Percentiles rank a stretch among this genome's conserved stretches.
Conservation (phyloP, 139 green algal species). For the Nannochloris sp. region DNA sequence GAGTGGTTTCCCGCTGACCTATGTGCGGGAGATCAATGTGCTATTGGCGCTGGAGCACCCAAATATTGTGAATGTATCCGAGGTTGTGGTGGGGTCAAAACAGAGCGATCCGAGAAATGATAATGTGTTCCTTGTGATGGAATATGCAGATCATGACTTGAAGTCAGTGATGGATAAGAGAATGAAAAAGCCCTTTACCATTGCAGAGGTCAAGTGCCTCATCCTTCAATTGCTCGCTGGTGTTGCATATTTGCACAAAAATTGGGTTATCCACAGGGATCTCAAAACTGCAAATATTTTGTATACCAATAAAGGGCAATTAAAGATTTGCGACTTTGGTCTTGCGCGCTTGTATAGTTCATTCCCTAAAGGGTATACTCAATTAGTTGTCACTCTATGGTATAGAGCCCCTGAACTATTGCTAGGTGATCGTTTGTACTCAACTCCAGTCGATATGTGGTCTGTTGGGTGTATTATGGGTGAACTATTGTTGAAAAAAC, state of each 20-base stretch:
- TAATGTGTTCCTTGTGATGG: conserved; percentile 97
- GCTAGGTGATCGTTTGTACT: conserved; percentile 69
- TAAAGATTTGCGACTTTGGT: conserved; percentile 98
- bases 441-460: conserved; percentile 82
- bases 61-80: conserved; percentile 92
- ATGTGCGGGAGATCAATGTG: conserved; percentile 93
- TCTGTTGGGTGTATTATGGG: conserved; percentile 87
- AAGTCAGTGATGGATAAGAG: conserved; percentile 58
- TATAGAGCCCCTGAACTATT: conserved; percentile 83
- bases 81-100: conserved; percentile 63
- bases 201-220: conserved; percentile 45
- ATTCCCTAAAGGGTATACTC: conserved; percentile 57
- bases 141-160: conserved; percentile 96
- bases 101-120: conserved; percentile 23
- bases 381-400: conserved; percentile 77
- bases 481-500: conserved; percentile 56
- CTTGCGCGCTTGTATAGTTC: conserved; percentile 72
- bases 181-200: conserved; percentile 58
- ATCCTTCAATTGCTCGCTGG: conserved; percentile 75
- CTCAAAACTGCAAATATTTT: conserved; percentile 98
- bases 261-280: conserved; percentile 83
- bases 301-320: conserved; percentile 83
- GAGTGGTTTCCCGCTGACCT: conserved; percentile 94
- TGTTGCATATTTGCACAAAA: conserved; percentile 81
- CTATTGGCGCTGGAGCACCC: conserved; percentile 83